Evolutionary conservation across 306 rosid species (phyloP), one percentile per base, ranked within the genome.

Genomic region (Castanea sativa): DNA sequence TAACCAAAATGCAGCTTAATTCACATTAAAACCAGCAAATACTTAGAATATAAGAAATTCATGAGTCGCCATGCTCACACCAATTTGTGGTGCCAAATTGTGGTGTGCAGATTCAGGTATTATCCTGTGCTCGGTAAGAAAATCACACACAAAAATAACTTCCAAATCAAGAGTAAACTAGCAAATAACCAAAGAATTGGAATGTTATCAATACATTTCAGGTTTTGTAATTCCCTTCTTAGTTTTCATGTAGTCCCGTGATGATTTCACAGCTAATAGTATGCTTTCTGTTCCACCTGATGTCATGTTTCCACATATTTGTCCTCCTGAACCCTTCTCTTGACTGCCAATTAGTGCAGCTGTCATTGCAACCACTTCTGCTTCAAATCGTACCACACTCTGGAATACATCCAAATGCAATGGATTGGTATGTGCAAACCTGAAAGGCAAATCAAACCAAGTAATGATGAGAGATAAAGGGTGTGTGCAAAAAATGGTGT

Each of bases 231-330:
- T 92, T 85, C 95, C 91, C 78, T 87, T 94, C 87, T 81, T 92
- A 72, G 85, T 75, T 85, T 91, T 92, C 99, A 92, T 94, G 76
- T 87, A 92, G 86, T 94, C 99, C 58, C 99, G 99, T 20, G 99
- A 89, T 70, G 97, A 86, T 80, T 94, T 94, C 81, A 94, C 89
- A 25, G 99, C 97, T 78, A 94, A 80, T 73, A 94, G 76, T 87
- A 94, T 94, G 81, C 99, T 94, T 87, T 94, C 99, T 58, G 99
- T 94, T 87, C 97, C 99, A 65, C 99, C 99, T 3, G 99, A 94
- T 43, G 99, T 94, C 99, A 94, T 94, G 85, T 94, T 94, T 78
- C 99, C 99, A 75, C 99, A 94, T 75, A 92, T 84, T 86, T 94
- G 85, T 71, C 97, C 95, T 80, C 95, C 97, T n/a, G 93, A 91